Base-by-base conservation (phyloP, 2,329 filamentous ascomycete genomes). In the Zymoseptoria tritici region DNA sequence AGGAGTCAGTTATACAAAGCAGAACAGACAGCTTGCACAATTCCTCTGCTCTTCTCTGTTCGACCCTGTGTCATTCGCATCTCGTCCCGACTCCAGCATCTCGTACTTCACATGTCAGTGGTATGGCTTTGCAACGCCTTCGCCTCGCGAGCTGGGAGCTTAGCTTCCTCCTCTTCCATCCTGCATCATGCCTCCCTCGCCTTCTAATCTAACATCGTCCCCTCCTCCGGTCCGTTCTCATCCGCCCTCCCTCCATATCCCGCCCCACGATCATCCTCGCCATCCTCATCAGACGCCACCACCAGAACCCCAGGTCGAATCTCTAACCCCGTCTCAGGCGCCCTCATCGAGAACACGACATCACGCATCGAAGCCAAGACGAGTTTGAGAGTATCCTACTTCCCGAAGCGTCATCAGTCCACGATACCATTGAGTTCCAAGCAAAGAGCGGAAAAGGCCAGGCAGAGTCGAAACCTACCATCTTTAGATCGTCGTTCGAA, bases 331-430 rank as follows among this genome's bases (percentile, higher is more conserved):
- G 62, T 67, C 22, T 65, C 59, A 2, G 56, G 49, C 3, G 63
- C 62, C 55, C 36, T 51, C 31, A 57, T 58, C 1, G 65, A 66
- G 55, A 68, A 64, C 11, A 69, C 9, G 19, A 67, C 46, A 52
- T 69, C 67, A 52, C 52, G 61, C 56, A 68, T 63, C 4, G 66
- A 67, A 22, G 36, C 13, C 9, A 62, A 22, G n/a, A 67, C 52
- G 5, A 69, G 55, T 21, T 26, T 29, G 9, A 68, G 55, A 4
- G 66, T 67, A 52, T 66, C 66, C 36, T 26, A 20, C 16, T 22
- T 21, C 2, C 21, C 52, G 9, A 6, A 29, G 26, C 26, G 55
- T 57, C 46, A 60, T 31, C 13, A 2, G 19, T 51, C 6, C 26
- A 8, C 7, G 26, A 29, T 29, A 29, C 26, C 50, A n/a, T 55